A percentile compares a stretch with the other conserved stretches of the same genome.
Evolutionary conservation across 306 rosid species (phyloP).

Genomic region (Sesbania bispinosa): DNA sequence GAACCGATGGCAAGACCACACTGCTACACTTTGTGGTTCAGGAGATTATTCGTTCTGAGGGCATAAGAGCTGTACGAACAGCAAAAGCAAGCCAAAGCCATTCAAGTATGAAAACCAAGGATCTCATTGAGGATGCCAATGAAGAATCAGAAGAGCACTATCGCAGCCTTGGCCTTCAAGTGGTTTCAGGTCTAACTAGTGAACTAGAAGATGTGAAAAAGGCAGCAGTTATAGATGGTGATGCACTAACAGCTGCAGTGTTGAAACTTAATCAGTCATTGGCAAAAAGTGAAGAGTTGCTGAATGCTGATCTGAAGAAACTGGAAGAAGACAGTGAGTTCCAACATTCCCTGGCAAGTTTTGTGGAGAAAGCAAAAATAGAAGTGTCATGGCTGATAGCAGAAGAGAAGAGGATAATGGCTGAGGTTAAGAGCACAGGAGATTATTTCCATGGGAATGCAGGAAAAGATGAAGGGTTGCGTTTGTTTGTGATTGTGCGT

Average conservation of each 20-base stretch:
- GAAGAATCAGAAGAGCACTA: slow-evolving; percentile 51
- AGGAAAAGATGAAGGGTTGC: slow-evolving; percentile 77
- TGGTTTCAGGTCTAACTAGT: slow-evolving; percentile 59
- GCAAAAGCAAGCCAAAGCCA: slow-evolving; percentile 42
- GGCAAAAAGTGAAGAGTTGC: slow-evolving; percentile 31
- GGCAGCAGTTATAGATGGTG: slow-evolving; percentile 76
- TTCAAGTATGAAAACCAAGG: slow-evolving; percentile 39
- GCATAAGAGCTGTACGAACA: slow-evolving; percentile 53
- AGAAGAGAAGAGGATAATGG: slow-evolving; percentile 70
- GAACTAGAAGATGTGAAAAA: slow-evolving; percentile 66
- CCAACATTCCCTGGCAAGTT: slow-evolving; percentile 25
- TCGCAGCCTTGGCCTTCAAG: slow-evolving; percentile 66
- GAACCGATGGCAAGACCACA: slow-evolving; percentile 84
- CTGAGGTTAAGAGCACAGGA: slow-evolving; percentile 60
- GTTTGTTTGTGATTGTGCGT: slow-evolving; percentile 60
- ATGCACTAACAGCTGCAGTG: slow-evolving; percentile 40
- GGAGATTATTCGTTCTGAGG: slow-evolving; percentile 90
- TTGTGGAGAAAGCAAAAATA: slow-evolving; percentile 43
- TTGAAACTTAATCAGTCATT: slow-evolving; percentile 47
- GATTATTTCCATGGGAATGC: slow-evolving; percentile 85
- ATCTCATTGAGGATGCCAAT: slow-evolving; percentile 25
- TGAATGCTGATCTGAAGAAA: slow-evolving; percentile 49
- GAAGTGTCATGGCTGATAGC: slow-evolving; percentile 44
- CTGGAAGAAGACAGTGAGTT: slow-evolving; percentile 58
- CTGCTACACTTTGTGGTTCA: slow-evolving; percentile 88